Conservation (phyloP, 1,284 basidiomycete species). For the Sanghuangporus sanghuang region DNA sequence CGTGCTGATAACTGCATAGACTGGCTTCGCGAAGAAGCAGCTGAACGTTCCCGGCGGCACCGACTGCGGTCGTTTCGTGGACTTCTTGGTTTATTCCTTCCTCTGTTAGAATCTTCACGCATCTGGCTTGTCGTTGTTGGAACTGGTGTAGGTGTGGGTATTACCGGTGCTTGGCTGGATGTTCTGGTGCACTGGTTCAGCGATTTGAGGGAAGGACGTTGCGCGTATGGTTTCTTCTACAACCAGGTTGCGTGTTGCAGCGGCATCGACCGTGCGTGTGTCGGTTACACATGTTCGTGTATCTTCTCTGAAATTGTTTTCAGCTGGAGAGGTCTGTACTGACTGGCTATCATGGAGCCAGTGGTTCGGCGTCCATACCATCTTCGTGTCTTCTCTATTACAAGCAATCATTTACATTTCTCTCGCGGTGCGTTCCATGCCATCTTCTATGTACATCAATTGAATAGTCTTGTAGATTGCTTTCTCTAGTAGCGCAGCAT, state of each 20-base stretch:
- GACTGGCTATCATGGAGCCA: conserved; percentile 71
- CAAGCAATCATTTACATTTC: conserved; percentile 60
- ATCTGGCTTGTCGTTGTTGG: conserved; percentile 66
- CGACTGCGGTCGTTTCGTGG: conserved; percentile 46
- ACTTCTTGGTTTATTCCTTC: conserved; percentile 46
- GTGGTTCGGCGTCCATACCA: conserved; percentile 45
- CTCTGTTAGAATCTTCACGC: conserved; percentile 51
- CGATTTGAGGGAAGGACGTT: conserved; percentile 66
- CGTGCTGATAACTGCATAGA: conserved; percentile 40
- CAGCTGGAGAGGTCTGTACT: conserved; percentile 66
- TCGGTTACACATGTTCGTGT: not conserved
- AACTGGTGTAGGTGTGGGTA: conserved; percentile 64
- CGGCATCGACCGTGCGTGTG: conserved; percentile 60
- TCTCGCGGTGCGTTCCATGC: conserved; percentile 45
- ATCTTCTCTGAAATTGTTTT: conserved; percentile 3
- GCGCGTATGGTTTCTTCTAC: conserved; percentile 68
- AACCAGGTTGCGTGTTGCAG: conserved; percentile 70
- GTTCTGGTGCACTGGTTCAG: conserved; percentile 72
- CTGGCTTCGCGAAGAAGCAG: conserved; percentile 66
- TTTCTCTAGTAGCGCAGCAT: conserved; percentile 60
- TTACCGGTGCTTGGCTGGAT: conserved; percentile 70
- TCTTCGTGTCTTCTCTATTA: conserved; percentile 54
- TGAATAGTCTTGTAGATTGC: conserved; percentile 36
- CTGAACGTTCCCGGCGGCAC: conserved; percentile 55
- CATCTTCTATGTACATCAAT: not conserved